These are phyloP conservation scores for Xylaria castorea DNA, from an alignment of 495 filamentous ascomycete species.

Conservation along the genomic window DNA sequence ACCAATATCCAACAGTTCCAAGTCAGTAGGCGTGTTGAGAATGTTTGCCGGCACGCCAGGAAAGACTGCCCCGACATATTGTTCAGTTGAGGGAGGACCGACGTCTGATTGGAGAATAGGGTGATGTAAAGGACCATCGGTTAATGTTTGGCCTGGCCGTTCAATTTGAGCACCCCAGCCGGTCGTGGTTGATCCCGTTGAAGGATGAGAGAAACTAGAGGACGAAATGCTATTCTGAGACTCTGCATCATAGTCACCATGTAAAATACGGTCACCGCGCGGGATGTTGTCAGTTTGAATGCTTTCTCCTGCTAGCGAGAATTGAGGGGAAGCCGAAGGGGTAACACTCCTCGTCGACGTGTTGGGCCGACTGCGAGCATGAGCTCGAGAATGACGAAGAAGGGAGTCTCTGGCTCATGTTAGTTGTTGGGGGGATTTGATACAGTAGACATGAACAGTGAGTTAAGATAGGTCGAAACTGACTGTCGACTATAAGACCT, in stretches of 20 bases:
- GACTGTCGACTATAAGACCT: conserved; percentile 26
- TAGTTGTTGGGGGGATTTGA: background rate
- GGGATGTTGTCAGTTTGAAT: conserved; percentile 1
- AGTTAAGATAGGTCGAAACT: background rate
- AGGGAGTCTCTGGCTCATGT: conserved; percentile 24
- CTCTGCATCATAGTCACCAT: conserved; percentile 13
- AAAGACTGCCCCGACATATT: conserved; percentile 8
- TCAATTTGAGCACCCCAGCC: conserved; percentile 7
- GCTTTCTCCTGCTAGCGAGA: conserved; percentile 9
- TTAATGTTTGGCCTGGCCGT: conserved; percentile 8
- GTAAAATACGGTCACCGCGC: conserved; percentile 3
- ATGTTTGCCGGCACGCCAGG: conserved; percentile 8
- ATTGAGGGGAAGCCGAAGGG: conserved; percentile 17
- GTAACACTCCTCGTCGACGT: conserved; percentile 9
- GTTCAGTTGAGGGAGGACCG: conserved; percentile 2
- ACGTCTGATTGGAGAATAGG: conserved; percentile 8
- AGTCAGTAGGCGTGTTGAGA: conserved; percentile 17
- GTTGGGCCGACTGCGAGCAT: conserved; percentile 1
- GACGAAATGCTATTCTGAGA: conserved; percentile 14
- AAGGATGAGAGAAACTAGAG: conserved; percentile 5
- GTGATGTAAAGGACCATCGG: conserved; percentile 9
- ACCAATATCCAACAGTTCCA: conserved; percentile 23
- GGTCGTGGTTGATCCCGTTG: conserved; percentile 3
- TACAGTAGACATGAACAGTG: background rate
- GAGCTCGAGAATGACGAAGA: conserved; percentile 26